Conservation (phyloP, 2,329 filamentous ascomycete genomes). For the Penicillium italicum region DNA sequence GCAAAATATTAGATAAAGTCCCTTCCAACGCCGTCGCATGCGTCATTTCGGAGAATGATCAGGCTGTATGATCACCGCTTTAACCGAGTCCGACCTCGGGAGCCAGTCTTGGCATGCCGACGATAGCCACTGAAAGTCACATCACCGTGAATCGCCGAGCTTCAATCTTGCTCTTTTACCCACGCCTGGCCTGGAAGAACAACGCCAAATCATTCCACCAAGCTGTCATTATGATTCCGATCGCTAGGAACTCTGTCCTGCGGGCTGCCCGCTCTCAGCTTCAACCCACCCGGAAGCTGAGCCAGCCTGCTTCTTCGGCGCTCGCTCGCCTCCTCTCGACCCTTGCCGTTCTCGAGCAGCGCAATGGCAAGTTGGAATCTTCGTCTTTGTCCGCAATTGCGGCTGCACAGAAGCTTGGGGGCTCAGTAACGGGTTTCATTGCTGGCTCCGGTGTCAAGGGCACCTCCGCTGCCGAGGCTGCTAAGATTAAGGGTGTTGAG, state of each 20-base stretch:
- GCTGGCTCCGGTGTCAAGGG: slow-evolving; percentile 73
- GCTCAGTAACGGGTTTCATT: slow-evolving; percentile 78
- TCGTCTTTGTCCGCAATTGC: slow-evolving; percentile 81
- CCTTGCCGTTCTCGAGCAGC: slow-evolving; percentile 87
- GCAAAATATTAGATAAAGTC: background rate
- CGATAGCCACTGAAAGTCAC: slow-evolving; percentile 31
- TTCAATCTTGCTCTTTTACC: slow-evolving; percentile 18
- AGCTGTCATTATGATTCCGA: slow-evolving; percentile 30
- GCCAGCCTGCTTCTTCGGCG: slow-evolving; percentile 51
- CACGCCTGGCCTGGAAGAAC: slow-evolving; percentile 9
- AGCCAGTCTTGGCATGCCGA: slow-evolving; percentile 35
- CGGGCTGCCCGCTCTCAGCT: slow-evolving; percentile 48
- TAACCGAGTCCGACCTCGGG: slow-evolving; percentile 38
- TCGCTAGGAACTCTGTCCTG: slow-evolving; percentile 40
- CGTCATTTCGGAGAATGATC: slow-evolving; percentile 3
- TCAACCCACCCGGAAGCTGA: slow-evolving; percentile 37
- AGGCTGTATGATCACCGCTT: slow-evolving; percentile 22
- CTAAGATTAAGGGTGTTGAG: slow-evolving; percentile 84
- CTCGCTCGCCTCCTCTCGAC: slow-evolving; percentile 74
- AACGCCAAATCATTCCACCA: slow-evolving; percentile 3
- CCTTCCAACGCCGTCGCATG: background rate
- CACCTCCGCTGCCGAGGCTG: slow-evolving; percentile 72
- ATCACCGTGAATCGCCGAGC: slow-evolving; percentile 28
- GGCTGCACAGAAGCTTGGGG: slow-evolving; percentile 82
- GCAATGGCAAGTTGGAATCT: slow-evolving; percentile 78